Percentiles rank a stretch among this genome's conserved stretches.
phyloP scores from a whole-genome alignment of 2,329 filamentous ascomycete genomes.

The Fusarium drepaniforme region DNA sequence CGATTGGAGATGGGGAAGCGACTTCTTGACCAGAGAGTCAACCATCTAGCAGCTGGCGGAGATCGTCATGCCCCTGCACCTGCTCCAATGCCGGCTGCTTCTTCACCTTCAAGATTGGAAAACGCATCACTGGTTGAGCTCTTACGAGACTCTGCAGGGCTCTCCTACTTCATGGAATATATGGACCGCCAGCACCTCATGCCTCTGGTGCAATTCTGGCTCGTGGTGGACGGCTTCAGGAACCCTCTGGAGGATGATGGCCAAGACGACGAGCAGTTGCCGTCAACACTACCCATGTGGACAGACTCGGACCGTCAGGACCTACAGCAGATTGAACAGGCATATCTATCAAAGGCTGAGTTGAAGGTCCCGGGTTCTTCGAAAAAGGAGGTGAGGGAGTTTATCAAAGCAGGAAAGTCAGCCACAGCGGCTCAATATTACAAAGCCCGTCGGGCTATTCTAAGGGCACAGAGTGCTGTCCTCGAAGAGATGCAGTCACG shows the following conservation, averaged over 20 bases:
- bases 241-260: slow-evolving; percentile 90
- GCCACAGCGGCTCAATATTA: slow-evolving; percentile 87
- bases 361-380: slow-evolving; percentile 80
- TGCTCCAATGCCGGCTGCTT: slow-evolving; percentile 38
- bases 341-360: slow-evolving; percentile 86
- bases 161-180: slow-evolving; percentile 99
- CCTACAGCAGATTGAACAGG: slow-evolving; percentile 90
- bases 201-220: slow-evolving; percentile 96
- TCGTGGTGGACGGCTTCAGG: slow-evolving; percentile 95
- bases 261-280: slow-evolving; percentile 70
- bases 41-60: slow-evolving; percentile 79
- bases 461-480: slow-evolving; percentile 84
- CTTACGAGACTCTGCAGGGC: slow-evolving; percentile 87
- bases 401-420: slow-evolving; percentile 80
- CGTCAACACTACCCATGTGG: slow-evolving; percentile 76
- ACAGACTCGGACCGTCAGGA: slow-evolving; percentile 87
- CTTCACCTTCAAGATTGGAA: slow-evolving; percentile 72
- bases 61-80: slow-evolving; percentile 55
- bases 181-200: slow-evolving; percentile 94
- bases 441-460: slow-evolving; percentile 82
- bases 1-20: slow-evolving; percentile 93
- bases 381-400: slow-evolving; percentile 78
- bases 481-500: slow-evolving; percentile 86
- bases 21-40: slow-evolving; percentile 89
- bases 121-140: slow-evolving; percentile 85